Percentiles rank a stretch among this genome's conserved stretches.
Evolutionary conservation across 2,329 filamentous ascomycete genomes (phyloP).

Genomic region (Hymenoscyphus fraxineus): DNA sequence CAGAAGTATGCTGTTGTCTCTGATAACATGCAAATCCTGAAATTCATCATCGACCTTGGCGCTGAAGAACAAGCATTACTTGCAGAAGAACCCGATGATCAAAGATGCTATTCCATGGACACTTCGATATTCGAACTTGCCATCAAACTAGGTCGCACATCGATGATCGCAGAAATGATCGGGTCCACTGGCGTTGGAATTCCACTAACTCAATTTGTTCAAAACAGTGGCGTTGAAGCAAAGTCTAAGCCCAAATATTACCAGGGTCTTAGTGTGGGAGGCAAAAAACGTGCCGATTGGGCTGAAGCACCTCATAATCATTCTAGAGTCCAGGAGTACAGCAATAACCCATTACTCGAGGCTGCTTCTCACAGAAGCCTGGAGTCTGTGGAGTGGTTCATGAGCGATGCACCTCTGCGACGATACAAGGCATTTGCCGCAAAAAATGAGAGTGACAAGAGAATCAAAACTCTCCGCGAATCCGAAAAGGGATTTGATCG

Average conservation of each 20-base stretch:
- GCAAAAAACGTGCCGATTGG: slow-evolving; percentile 73
- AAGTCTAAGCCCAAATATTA: slow-evolving; percentile 68
- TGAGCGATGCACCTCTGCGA: slow-evolving; percentile 65
- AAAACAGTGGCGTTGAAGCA: slow-evolving; percentile 60
- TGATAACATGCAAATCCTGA: slow-evolving; percentile 29
- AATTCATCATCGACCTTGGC: slow-evolving; percentile 29
- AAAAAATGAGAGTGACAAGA: slow-evolving; percentile 55
- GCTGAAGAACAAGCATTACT: slow-evolving; percentile 26
- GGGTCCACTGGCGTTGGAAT: slow-evolving; percentile 64
- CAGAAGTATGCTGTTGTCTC: slow-evolving; percentile 24
- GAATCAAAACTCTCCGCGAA: slow-evolving; percentile 58
- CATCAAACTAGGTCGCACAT: slow-evolving; percentile 46
- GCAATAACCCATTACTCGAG: slow-evolving; percentile 56
- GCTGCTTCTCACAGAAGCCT: slow-evolving; percentile 56
- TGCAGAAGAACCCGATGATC: slow-evolving; percentile 25
- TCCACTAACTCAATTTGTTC: slow-evolving; percentile 62
- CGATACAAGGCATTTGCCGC: slow-evolving; percentile 68
- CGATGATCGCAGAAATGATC: slow-evolving; percentile 62
- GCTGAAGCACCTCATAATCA: slow-evolving; percentile 59
- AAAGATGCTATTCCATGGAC: slow-evolving; percentile 31
- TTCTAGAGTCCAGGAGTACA: slow-evolving; percentile 39
- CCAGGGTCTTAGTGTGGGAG: slow-evolving; percentile 71
- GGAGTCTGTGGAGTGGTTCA: slow-evolving; percentile 72
- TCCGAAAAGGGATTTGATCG: slow-evolving; percentile 60
- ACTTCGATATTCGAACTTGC: slow-evolving; percentile 42